phyloP scores from a whole-genome alignment of 2,329 filamentous ascomycete genomes.

The Penicillium sp. region DNA sequence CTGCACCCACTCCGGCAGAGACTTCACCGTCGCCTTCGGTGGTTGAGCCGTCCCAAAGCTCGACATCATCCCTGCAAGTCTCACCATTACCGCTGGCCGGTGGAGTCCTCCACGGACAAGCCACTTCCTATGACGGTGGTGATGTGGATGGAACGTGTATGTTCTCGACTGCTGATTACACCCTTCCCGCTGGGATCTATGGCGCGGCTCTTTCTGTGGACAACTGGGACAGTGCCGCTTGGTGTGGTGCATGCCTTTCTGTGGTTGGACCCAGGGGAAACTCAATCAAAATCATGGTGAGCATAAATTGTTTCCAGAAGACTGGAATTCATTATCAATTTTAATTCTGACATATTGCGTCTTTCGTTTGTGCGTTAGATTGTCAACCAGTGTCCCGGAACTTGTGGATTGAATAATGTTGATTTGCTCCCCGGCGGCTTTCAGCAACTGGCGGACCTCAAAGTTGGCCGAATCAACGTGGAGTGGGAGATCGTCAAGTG shows the following conservation, averaged over 20 bases:
- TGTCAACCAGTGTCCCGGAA: not conserved
- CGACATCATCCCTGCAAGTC: not conserved
- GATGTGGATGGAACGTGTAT: not conserved
- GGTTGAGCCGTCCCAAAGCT: not conserved
- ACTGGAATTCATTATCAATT: not conserved
- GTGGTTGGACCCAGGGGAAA: not conserved
- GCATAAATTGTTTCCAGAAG: not conserved
- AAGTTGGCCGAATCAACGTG: constrained; percentile 11
- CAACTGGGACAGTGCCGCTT: not conserved
- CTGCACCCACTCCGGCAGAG: not conserved
- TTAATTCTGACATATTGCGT: not conserved
- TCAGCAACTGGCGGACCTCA: not conserved
- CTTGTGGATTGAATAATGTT: not conserved
- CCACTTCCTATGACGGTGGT: not conserved
- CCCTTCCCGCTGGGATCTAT: not conserved
- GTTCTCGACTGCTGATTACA: not conserved
- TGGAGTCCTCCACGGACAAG: not conserved
- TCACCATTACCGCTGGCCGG: not conserved
- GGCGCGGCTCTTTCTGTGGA: not conserved
- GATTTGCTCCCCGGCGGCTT: not conserved
- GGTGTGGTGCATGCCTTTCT: not conserved
- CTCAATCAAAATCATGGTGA: not conserved
- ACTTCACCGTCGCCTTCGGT: not conserved
- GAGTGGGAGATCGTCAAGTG: constrained; percentile 5
- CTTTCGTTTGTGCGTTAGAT: not conserved